phyloP scores from a whole-genome alignment of 2,329 filamentous ascomycete genomes.

The Phaeosphaeriaceae sp. region DNA sequence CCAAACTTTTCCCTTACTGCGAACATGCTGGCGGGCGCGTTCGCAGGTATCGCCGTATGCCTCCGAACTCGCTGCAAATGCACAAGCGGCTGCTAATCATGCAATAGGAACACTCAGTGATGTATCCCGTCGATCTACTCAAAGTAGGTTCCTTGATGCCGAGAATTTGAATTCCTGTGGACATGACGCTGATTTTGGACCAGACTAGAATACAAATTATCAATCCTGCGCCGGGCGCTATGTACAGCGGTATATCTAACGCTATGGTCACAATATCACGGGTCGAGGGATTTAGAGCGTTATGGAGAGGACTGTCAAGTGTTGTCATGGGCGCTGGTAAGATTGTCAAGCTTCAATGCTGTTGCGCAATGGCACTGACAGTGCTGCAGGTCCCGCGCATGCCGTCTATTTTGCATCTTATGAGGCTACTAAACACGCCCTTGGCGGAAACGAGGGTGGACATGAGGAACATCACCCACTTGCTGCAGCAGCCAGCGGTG shows the following conservation, averaged over 20 bases:
- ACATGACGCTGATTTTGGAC: constrained; percentile 24
- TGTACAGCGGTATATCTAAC: constrained; percentile 89
- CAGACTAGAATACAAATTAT: constrained; percentile 98
- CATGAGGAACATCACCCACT: constrained; percentile 90
- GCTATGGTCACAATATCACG: constrained; percentile 91
- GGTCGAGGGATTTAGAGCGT: constrained; percentile 84
- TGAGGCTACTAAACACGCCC: constrained; percentile 93
- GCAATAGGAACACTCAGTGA: constrained; percentile 89
- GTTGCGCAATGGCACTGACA: constrained; percentile 30
- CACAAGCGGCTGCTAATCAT: constrained; percentile 28
- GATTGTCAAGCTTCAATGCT: constrained; percentile 21
- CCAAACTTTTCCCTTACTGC: constrained; percentile 92
- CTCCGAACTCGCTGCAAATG: constrained; percentile 15
- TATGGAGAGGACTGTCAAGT: constrained; percentile 97
- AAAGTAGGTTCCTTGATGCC: constrained; percentile 69
- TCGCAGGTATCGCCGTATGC: constrained; percentile 91
- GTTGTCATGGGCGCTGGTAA: constrained; percentile 92
- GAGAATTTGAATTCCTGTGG: neutral
- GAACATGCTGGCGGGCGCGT: constrained; percentile 96
- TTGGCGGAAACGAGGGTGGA: constrained; percentile 87
- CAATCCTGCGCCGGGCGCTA: constrained; percentile 78
- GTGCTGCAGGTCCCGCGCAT: constrained; percentile 80
- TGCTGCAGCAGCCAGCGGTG: constrained; percentile 90
- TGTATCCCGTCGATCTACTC: constrained; percentile 98
- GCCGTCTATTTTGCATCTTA: constrained; percentile 99